Evolutionary conservation across 2,329 filamentous ascomycete genomes (phyloP).

Genomic region (Pseudogymnoascus sp.): DNA sequence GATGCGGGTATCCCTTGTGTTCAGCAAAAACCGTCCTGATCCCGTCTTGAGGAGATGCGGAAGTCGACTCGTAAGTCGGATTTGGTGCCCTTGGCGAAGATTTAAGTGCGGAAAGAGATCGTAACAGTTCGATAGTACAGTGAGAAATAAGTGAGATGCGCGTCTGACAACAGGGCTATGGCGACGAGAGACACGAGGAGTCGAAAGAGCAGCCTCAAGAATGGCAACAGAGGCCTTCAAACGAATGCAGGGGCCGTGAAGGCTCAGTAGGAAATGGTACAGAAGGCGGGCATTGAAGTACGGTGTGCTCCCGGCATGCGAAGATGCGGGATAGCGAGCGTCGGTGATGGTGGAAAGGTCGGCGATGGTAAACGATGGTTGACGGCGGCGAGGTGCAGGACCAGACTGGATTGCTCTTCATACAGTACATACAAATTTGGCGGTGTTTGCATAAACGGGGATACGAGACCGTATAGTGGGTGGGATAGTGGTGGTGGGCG

Average conservation of each 20-base stretch:
- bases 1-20: neutral
- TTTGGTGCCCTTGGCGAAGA: neutral
- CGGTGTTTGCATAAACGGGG: conserved; percentile 2
- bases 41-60: neutral
- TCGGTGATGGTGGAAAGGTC: neutral
- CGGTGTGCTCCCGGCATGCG: neutral
- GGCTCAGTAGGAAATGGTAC: neutral
- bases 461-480: neutral
- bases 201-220: neutral
- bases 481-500: neutral
- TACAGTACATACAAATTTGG: neutral
- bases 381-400: neutral
- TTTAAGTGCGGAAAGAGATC: neutral
- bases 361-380: neutral
- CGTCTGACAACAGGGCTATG: neutral
- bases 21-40: neutral
- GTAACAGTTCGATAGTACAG: neutral
- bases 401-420: neutral
- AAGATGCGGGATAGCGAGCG: conserved; percentile 5
- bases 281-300: neutral
- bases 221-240: neutral
- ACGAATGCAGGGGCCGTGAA: conserved; percentile 6
- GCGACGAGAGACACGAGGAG: neutral
- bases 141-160: neutral
- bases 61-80: neutral